phyloP scores from a whole-genome alignment of 495 filamentous ascomycete genomes.

The Daldinia vernicosa region DNA sequence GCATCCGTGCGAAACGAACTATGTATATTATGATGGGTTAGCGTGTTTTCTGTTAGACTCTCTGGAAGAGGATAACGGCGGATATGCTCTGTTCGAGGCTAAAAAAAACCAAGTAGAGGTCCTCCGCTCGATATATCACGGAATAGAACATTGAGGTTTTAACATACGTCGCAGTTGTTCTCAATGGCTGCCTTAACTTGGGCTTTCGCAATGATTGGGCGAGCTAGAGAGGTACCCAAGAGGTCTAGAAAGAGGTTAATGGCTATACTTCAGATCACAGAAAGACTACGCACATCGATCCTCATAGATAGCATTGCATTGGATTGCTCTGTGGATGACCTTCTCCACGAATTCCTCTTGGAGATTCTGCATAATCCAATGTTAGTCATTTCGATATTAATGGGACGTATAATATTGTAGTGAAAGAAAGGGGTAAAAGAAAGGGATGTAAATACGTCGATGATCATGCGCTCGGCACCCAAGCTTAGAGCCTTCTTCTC shows the following conservation, averaged over 20 bases:
- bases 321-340: slow-evolving; percentile 86
- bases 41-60: background rate
- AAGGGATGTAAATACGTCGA: background rate
- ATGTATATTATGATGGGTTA: background rate
- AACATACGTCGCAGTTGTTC: slow-evolving; percentile 1
- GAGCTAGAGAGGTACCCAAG: slow-evolving; percentile 80
- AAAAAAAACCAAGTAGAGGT: background rate
- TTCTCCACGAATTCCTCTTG: slow-evolving; percentile 83
- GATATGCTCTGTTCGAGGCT: background rate
- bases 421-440: background rate
- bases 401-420: background rate
- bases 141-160: background rate
- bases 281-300: slow-evolving; percentile 3
- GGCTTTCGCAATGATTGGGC: slow-evolving; percentile 78
- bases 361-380: slow-evolving; percentile 64
- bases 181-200: slow-evolving; percentile 3
- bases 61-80: background rate
- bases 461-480: slow-evolving; percentile 59
- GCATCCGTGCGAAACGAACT: slow-evolving; percentile 10
- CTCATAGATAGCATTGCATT: slow-evolving; percentile 74
- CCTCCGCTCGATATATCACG: background rate
- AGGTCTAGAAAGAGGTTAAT: slow-evolving; percentile 68
- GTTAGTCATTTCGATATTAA: background rate
- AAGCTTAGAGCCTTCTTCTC: slow-evolving; percentile 65
- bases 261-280: background rate